phyloP scores from a whole-genome alignment of 257 asterid genomes.

The Cruciata laevipes region DNA sequence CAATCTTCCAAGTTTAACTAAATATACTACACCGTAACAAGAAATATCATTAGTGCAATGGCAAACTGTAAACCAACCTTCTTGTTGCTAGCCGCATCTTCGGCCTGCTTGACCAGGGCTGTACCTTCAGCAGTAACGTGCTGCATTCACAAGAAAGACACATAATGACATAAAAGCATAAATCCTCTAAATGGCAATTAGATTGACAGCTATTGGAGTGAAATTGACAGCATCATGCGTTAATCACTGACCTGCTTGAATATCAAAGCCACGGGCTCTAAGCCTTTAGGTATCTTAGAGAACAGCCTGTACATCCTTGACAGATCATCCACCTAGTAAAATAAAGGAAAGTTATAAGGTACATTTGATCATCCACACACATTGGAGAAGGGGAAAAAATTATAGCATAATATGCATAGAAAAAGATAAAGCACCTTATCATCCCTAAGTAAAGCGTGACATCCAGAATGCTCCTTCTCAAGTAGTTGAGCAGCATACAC shows the following conservation, averaged over 20 bases:
- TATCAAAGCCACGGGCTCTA: slow-evolving; percentile 76
- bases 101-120: slow-evolving; percentile 92
- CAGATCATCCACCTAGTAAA: slow-evolving; percentile 68
- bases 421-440: slow-evolving; percentile 58
- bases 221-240: not conserved
- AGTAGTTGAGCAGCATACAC: slow-evolving; percentile 91
- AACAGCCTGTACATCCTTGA: slow-evolving; percentile 98
- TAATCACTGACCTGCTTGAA: slow-evolving; percentile 73
- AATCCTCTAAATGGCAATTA: not conserved
- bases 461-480: slow-evolving; percentile 98
- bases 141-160: slow-evolving; percentile 35
- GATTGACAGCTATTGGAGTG: not conserved
- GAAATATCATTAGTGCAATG: no score
- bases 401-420: not conserved
- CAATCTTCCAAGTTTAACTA: not conserved
- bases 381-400: not conserved
- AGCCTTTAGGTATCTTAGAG: slow-evolving; percentile 75
- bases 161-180: slow-evolving; percentile 8
- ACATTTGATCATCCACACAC: not conserved
- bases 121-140: slow-evolving; percentile 98
- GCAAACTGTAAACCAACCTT: slow-evolving; percentile 42
- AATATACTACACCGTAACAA: not conserved
- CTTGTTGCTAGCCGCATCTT: slow-evolving; percentile 95
- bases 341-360: slow-evolving; percentile 6
- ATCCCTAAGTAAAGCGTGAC: slow-evolving; percentile 89